Evolutionary conservation across 2,329 filamentous ascomycete species (phyloP), one percentile per base, ranked within the genome.

Genomic region (Aureobasidium sp.): DNA sequence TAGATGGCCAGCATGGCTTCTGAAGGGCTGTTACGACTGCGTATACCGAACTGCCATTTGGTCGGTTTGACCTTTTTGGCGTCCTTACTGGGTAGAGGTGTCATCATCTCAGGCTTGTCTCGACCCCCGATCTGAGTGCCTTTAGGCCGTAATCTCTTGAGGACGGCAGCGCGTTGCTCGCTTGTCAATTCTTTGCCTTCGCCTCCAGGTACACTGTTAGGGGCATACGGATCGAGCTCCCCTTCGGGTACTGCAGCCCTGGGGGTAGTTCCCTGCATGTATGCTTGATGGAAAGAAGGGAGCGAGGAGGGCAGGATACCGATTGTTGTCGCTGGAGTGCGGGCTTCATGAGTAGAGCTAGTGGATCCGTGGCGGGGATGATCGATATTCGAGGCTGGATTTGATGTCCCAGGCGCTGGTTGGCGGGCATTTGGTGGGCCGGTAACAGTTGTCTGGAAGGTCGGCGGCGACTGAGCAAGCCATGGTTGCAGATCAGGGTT

Each of bases 1-100:
- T 97, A 97, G 62, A 99, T 94, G 70, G 93, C 97, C 29, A 96
- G 79, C 74, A 99, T 88, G 0, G 94, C 94, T 74, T 99, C 94
- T 69, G 92, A 91, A 0, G 94, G 94, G 62, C 91, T 89, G 71
- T 97, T 99, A 53, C 94, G 86, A 50, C 91, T 96, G 41, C 94
- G 85, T 65, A 99, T 99, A 62, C 94, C 94, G 72, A 99, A 99
- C 73, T 99, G 94, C 94, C 94, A 99, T 67, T 93, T 90, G 17
- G 92, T 90, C 1, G 89, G 89, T 71, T 90, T 92, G 5, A 81
- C 77, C 73, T 90, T 92, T 56, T 70, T 71, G 20, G 20, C 20
- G 24, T 56, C 63, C 63, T 65, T 71, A 20, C 72, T 68, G 2
- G 86, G 84, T 34, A 82, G 68, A n/a, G 77, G 75, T 3, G 82